Percentiles rank a stretch among this genome's conserved stretches.
These are phyloP conservation scores for Extremus antarcticus DNA, from an alignment of 495 filamentous ascomycete genomes.

Conservation along the genomic window DNA sequence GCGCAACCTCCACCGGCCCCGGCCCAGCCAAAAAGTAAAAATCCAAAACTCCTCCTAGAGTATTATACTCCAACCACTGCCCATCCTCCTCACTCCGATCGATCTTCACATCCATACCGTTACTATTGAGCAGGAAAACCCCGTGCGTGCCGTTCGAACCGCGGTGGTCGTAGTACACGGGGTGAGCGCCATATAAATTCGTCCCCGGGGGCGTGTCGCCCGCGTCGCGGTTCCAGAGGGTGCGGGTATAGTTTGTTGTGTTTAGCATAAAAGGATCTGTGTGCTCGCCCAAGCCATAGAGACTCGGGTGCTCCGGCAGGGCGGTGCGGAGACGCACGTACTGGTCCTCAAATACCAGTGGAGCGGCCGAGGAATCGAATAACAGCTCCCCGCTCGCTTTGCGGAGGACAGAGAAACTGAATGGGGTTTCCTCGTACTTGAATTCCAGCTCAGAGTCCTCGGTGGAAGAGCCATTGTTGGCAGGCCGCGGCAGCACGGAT, in stretches of 20 bases:
- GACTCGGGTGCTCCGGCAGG: conserved; percentile 53
- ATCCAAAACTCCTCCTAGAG: conserved; percentile 69
- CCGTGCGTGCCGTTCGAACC: conserved; percentile 58
- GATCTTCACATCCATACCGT: conserved; percentile 81
- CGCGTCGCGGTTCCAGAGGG: conserved; percentile 69
- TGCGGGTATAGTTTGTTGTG: conserved; percentile 65
- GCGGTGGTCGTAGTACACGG: conserved; percentile 75
- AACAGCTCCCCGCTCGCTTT: conserved; percentile 55
- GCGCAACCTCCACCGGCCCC: conserved; percentile 55
- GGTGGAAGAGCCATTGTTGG: conserved; percentile 15
- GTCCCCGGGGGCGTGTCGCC: conserved; percentile 52
- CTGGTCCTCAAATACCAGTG: conserved; percentile 68
- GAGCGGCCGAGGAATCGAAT: conserved; percentile 62
- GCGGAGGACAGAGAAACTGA: conserved; percentile 64
- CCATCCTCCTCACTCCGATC: conserved; percentile 47
- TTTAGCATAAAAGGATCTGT: conserved; percentile 62
- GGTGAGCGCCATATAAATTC: conserved; percentile 80
- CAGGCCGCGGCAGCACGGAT: conserved; percentile 55
- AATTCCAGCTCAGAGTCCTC: conserved; percentile 49
- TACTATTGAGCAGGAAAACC: conserved; percentile 67
- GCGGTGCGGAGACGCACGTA: conserved; percentile 61
- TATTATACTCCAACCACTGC: conserved; percentile 79
- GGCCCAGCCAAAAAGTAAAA: conserved; percentile 77
- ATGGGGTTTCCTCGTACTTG: conserved; percentile 53
- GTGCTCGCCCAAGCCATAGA: conserved; percentile 77